These are phyloP conservation scores for Pythium coloratum DNA, from an alignment of 352 stramenopile genomes.

Conservation along the genomic window DNA sequence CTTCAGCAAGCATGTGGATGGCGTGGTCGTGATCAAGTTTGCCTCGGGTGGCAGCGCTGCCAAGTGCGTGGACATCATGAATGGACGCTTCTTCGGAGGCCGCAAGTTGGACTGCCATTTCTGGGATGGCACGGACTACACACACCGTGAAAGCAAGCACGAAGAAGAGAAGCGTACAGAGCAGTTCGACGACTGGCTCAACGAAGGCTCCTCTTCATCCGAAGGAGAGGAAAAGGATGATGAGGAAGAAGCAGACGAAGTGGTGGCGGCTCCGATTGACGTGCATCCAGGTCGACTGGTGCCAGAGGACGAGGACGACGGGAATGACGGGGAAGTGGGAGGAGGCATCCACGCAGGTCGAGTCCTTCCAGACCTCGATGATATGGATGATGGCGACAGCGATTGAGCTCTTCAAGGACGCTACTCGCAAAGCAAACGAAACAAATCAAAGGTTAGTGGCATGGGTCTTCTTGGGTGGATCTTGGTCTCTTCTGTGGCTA, in stretches of 20 bases:
- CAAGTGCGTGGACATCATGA: constrained; percentile 88
- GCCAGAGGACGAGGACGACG: background rate
- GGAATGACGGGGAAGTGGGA: background rate
- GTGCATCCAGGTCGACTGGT: background rate
- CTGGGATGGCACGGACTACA: constrained; percentile 97
- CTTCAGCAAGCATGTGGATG: constrained; percentile 91
- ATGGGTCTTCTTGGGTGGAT: background rate
- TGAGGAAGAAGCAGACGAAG: constrained; percentile 3
- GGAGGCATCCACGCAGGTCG: constrained; percentile 48
- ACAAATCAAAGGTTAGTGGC: background rate
- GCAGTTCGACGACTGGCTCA: constrained; percentile 95
- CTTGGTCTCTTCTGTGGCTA: background rate
- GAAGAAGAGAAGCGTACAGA: constrained; percentile 87
- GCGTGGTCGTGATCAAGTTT: constrained; percentile 96
- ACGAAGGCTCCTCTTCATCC: constrained; percentile 70
- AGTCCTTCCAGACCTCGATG: constrained; percentile 49
- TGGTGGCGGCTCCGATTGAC: background rate
- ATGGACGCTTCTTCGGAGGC: constrained; percentile 87
- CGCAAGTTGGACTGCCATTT: constrained; percentile 89
- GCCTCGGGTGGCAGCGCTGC: constrained; percentile 79
- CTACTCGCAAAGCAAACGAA: background rate
- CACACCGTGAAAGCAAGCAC: constrained; percentile 70
- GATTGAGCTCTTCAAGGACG: background rate
- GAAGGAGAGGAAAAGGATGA: constrained; percentile 39
- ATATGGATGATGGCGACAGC: constrained; percentile 14